Evolutionary conservation across 2,329 filamentous ascomycete species (phyloP).

Genomic region (Fusarium anguioides): DNA sequence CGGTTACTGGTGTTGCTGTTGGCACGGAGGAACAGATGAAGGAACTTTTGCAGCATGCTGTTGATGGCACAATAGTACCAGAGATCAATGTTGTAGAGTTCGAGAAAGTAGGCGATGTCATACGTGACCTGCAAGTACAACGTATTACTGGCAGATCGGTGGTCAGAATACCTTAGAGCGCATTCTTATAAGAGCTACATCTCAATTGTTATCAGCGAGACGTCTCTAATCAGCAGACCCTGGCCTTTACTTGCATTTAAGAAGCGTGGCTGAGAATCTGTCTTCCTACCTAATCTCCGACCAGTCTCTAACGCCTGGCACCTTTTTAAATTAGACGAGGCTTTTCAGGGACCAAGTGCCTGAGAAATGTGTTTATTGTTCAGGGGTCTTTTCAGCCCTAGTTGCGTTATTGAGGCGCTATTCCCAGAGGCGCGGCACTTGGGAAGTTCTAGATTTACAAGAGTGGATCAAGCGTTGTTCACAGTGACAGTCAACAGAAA

Average conservation of each 20-base stretch:
- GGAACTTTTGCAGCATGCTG: conserved; percentile 16
- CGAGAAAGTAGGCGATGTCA: conserved; percentile 2
- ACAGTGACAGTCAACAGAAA: too few species aligned
- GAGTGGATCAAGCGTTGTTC: not conserved
- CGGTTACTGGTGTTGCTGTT: conserved; percentile 27
- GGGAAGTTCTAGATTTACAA: not conserved
- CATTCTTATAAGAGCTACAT: too few species aligned
- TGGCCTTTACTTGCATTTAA: too few species aligned
- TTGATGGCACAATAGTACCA: conserved; percentile 7
- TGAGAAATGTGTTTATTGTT: not conserved
- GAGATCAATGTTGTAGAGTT: conserved; percentile 17
- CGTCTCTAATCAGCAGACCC: too few species aligned
- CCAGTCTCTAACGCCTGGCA: too few species aligned
- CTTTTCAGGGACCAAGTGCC: not conserved
- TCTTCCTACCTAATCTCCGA: too few species aligned
- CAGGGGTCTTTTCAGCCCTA: not conserved
- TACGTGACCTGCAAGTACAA: conserved; percentile 17
- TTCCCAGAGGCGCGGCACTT: not conserved
- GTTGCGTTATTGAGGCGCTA: not conserved
- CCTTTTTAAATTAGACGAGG: not conserved
- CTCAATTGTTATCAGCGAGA: too few species aligned
- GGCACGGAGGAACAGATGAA: conserved; percentile 39
- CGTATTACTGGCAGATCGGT: conserved; percentile 31
- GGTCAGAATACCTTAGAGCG: conserved; percentile 18
- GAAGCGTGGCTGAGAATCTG: too few species aligned